Conservation (phyloP, 495 filamentous ascomycete species). For the Aspergillus wentii region DNA sequence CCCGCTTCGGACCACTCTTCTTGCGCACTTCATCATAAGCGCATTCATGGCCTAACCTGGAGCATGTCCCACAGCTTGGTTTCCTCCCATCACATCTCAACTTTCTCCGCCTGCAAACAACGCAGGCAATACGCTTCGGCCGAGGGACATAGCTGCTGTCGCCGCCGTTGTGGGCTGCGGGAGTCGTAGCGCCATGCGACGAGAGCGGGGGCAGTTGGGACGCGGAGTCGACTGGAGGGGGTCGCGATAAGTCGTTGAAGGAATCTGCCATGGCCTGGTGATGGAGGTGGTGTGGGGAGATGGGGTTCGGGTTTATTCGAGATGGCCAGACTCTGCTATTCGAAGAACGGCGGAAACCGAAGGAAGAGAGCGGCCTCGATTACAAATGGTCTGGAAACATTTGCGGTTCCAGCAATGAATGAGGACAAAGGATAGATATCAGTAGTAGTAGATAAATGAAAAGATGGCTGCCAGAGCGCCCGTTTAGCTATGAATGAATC, state of each 20-base stretch:
- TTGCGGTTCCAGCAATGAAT: too few species aligned
- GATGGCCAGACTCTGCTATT: too few species aligned
- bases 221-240: constrained; percentile 23
- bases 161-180: constrained; percentile 25
- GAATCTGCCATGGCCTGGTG: constrained; percentile 27
- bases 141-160: constrained; percentile 64
- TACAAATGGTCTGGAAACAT: too few species aligned
- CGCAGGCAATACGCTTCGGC: constrained; percentile 92
- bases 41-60: constrained; percentile 83
- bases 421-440: too few species aligned
- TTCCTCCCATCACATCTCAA: constrained; percentile 67
- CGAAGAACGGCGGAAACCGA: too few species aligned
- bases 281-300: too few species aligned
- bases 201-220: constrained; percentile 15
- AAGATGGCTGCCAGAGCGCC: too few species aligned
- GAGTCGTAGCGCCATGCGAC: constrained; percentile 23
- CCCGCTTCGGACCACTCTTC: constrained; percentile 97
- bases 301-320: too few species aligned
- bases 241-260: constrained; percentile 54
- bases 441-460: too few species aligned
- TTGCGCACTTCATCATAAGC: constrained; percentile 93
- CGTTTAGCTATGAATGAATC: too few species aligned
- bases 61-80: constrained; percentile 91
- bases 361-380: too few species aligned
- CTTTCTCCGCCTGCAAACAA: constrained; percentile 91